Base-by-base conservation (phyloP, 306 rosid genomes). In the Lupinus albus region DNA sequence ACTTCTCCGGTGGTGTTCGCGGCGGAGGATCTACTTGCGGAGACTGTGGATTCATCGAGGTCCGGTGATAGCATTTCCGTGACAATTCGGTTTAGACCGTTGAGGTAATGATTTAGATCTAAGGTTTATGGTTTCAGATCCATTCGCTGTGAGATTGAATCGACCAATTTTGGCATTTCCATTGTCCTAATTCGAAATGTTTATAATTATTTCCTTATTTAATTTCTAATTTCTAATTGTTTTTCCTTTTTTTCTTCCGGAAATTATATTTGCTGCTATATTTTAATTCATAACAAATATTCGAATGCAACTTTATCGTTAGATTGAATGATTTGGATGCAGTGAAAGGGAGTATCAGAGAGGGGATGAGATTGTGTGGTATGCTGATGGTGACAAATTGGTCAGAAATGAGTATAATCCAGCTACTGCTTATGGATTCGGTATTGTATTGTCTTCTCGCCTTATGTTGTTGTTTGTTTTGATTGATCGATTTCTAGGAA, bases 281-380 rank as follows among this genome's bases (percentile, higher is more conserved):
- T 33, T 33, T 33, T 33, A 33, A 33, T 33, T 33, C 38, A 5
- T 33, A 33, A 6, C 38, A 5, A 5, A 5, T 33, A 33, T 33
- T 33, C 7, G 38, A 33, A 33, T 8, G 1, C 6, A 5, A 33
- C 6, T 33, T 33, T 33, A 5, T 33, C 6, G 38, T 33, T 33
- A 33, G 38, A 6, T 59, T 68, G 78, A 75, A 33, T 57, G 46
- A 59, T 70, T 78, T 55, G 15, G 76, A 79, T 85, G 87, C 91
- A 94, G 99, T 71, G 99, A 94, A 70, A 94, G 97, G 75, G 99
- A 94, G 87, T 91, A 78, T 71, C 92, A 88, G 80, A 86, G 65
- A 82, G 99, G 99, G 51, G 99, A 94, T 15, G 97, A 88, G 81
- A 82, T 91, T 61, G 87, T 96, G 32, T 94, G 99, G 99, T 94